Conservation (phyloP, 352 stramenopile genomes). For the Plasmopara muralis region DNA sequence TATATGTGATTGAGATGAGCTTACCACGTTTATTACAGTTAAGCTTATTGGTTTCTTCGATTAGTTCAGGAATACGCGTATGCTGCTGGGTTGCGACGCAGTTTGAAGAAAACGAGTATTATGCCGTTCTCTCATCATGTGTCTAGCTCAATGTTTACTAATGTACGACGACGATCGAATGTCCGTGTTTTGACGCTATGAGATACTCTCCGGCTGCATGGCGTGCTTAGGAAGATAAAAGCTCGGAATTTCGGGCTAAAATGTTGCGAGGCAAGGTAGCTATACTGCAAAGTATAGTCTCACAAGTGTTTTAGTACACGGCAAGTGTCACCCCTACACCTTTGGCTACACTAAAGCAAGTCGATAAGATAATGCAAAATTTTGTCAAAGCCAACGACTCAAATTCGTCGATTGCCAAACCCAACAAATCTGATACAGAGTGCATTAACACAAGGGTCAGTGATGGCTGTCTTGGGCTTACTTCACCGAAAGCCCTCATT, state of each 20-base stretch:
- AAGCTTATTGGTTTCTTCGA: slow-evolving; percentile 2
- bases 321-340: background rate
- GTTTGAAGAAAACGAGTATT: slow-evolving; percentile 16
- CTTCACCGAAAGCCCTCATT: background rate
- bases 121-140: slow-evolving; percentile 7
- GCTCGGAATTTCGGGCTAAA: no score
- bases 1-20: no score
- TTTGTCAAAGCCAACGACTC: background rate
- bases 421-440: background rate
- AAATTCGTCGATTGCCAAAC: background rate
- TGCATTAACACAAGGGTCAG: background rate
- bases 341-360: background rate
- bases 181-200: no score
- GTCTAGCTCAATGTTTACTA: no score
- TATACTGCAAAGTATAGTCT: no score
- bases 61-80: slow-evolving; percentile 9
- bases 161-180: no score
- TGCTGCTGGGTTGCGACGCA: slow-evolving; percentile 6
- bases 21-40: no score
- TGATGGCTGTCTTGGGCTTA: background rate
- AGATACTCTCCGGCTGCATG: no score
- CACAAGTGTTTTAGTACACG: no score
- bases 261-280: no score
- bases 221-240: no score
- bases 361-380: background rate